These are phyloP conservation scores for Morella rubra DNA, from an alignment of 306 rosid genomes.

Conservation along the genomic window DNA sequence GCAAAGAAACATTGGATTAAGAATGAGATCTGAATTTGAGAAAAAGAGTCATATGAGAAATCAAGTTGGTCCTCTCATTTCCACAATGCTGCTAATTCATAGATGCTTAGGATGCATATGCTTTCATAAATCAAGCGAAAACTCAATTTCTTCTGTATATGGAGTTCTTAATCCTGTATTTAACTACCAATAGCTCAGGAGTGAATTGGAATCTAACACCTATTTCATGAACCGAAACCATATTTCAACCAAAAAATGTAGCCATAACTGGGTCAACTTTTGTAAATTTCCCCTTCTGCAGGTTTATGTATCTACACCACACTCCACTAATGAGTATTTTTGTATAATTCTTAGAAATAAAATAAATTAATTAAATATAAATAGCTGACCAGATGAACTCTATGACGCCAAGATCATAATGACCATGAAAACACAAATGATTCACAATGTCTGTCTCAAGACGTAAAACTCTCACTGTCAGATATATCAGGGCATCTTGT, in stretches of 20 bases:
- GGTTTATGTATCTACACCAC: background rate
- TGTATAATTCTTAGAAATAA: background rate
- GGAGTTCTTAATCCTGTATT: background rate
- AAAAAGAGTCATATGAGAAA: background rate
- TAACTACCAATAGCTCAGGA: background rate
- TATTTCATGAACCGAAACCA: background rate
- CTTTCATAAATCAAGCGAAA: background rate
- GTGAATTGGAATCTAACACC: background rate
- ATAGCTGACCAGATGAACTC: background rate
- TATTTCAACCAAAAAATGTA: background rate
- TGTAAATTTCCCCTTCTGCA: background rate
- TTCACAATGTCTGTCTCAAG: background rate
- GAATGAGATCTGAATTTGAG: background rate
- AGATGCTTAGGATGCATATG: background rate
- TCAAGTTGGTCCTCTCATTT: background rate
- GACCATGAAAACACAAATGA: background rate
- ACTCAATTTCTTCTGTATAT: background rate
- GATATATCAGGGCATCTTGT: background rate
- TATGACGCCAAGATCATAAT: background rate
- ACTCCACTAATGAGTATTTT: background rate
- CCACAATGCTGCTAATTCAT: background rate
- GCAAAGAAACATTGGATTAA: conserved; percentile 18
- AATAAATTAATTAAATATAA: background rate
- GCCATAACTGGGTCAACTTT: background rate
- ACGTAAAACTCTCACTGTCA: background rate